Evolutionary conservation across 2,329 filamentous ascomycete species (phyloP).

Genomic region (Ophiostoma piceae): DNA sequence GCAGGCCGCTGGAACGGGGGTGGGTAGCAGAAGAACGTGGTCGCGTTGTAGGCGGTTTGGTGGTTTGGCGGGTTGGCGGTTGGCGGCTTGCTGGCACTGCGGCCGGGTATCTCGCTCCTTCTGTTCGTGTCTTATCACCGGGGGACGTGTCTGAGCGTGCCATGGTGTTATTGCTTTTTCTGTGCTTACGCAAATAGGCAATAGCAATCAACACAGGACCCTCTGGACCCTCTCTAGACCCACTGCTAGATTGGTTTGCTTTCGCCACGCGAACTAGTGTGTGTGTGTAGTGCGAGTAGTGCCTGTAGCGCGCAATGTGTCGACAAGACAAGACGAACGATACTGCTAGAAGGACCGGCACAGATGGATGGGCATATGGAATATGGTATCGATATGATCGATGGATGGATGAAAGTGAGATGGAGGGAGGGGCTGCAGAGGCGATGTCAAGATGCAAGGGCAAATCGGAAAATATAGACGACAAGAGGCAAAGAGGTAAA

Average conservation of each 20-base stretch:
- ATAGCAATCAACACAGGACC: constrained; percentile 14
- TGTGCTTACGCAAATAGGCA: constrained; percentile 13
- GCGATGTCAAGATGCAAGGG: not conserved
- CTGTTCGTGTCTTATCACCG: constrained; percentile 1
- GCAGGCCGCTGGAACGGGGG: constrained; percentile 3
- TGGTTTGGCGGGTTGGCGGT: not conserved
- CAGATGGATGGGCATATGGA: constrained; percentile 10
- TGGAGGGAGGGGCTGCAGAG: not conserved
- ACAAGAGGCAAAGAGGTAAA: constrained; percentile 30
- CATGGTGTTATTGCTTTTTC: constrained; percentile 8
- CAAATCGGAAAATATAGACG: not conserved
- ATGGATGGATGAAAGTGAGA: not conserved
- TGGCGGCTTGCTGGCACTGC: not conserved
- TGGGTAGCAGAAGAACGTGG: not conserved
- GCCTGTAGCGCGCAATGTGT: not conserved
- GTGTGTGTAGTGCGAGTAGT: not conserved
- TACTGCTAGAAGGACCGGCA: not conserved
- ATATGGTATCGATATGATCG: not conserved
- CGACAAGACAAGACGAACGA: constrained; percentile 1
- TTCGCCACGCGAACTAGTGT: constrained; percentile 14
- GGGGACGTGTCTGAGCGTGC: not conserved
- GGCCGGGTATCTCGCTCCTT: constrained; percentile 5
- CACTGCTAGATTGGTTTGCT: constrained; percentile 3
- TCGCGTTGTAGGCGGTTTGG: not conserved
- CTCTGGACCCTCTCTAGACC: not conserved